Evolutionary conservation across 2,329 filamentous ascomycete genomes (phyloP).

Genomic region (Ambrosiella cleistominuta): DNA sequence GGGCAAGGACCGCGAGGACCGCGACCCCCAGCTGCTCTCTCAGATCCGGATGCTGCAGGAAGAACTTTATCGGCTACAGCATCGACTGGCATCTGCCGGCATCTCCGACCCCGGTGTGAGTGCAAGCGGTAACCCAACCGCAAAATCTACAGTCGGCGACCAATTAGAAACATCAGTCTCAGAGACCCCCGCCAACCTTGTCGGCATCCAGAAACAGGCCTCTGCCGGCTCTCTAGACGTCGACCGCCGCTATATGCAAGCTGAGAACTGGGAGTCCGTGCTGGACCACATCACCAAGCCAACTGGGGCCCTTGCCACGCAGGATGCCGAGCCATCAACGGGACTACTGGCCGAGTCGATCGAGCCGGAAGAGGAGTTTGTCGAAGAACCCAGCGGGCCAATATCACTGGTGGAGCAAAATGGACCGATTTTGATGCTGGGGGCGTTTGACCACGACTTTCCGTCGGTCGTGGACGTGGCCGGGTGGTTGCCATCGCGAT

Average conservation of each 20-base stretch:
- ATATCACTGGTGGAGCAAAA: constrained; percentile 7
- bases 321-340: neutral
- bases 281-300: constrained; percentile 17
- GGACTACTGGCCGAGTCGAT: no score
- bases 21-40: neutral
- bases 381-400: neutral
- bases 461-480: constrained; percentile 14
- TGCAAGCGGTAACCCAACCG: neutral
- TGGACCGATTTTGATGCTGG: constrained; percentile 16
- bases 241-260: constrained; percentile 18
- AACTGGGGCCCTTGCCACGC: neutral
- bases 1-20: constrained; percentile 1
- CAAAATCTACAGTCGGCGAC: neutral
- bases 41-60: neutral
- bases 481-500: constrained; percentile 16
- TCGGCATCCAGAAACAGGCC: constrained; percentile 8
- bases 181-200: constrained; percentile 12
- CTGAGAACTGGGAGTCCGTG: constrained; percentile 19
- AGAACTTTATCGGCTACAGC: neutral
- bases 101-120: neutral
- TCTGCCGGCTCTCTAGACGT: constrained; percentile 15
- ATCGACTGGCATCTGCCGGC: neutral
- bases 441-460: constrained; percentile 14
- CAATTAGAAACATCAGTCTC: neutral
- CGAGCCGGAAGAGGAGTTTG: no score